These are phyloP conservation scores for Leccinum brunneo-olivaceum DNA, from an alignment of 1,284 basidiomycete genomes.

Conservation along the genomic window DNA sequence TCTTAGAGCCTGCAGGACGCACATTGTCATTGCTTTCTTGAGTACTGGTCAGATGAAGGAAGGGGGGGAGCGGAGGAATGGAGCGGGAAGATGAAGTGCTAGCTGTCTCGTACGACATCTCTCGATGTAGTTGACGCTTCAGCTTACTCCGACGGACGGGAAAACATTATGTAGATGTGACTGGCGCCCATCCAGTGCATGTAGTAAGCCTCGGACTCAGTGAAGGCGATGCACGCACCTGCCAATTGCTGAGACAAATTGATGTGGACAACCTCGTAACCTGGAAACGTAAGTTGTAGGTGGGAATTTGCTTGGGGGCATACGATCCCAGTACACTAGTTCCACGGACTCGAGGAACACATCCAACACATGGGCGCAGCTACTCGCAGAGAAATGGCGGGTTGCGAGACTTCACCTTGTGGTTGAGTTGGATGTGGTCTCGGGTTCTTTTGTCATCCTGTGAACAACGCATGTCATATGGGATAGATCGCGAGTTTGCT, in stretches of 20 bases:
- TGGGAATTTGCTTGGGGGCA: too few species aligned
- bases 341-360: background rate
- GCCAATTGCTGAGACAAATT: background rate
- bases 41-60: constrained; percentile 8
- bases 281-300: constrained; percentile 13
- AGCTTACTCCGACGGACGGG: background rate
- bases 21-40: background rate
- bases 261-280: constrained; percentile 11
- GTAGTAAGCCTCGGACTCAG: constrained; percentile 1
- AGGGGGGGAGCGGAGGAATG: constrained; percentile 14
- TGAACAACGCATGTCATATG: background rate
- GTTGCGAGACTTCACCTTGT: background rate
- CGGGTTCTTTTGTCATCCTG: background rate
- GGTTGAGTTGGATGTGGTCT: background rate
- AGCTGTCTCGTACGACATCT: constrained; percentile 11
- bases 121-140: background rate
- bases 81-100: constrained; percentile 7
- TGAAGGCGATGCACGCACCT: constrained; percentile 1
- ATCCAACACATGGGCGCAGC: background rate
- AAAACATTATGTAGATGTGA: constrained; percentile 2
- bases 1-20: background rate
- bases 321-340: too few species aligned
- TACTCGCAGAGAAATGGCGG: background rate
- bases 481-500: background rate
- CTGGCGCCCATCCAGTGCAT: background rate